Evolutionary conservation across 139 green algal species (phyloP), one percentile per base, ranked within the genome.

Genomic region (Trebouxia sp.): DNA sequence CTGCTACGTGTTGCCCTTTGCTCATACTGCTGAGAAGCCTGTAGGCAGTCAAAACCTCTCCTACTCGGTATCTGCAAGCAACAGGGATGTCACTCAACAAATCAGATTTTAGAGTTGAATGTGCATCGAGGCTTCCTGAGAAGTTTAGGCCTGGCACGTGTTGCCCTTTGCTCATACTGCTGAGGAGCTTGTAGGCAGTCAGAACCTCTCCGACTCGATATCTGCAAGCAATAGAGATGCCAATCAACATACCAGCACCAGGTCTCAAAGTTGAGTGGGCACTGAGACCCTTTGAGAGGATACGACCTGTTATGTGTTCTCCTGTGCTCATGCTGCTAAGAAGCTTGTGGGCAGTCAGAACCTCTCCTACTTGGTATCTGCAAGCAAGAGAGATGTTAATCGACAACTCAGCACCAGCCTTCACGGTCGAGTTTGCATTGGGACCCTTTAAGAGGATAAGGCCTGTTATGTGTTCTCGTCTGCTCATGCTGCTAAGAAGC

Each of bases 291-390:
- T 55, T 70, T 41, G 74, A 83, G 56, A 75, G 24, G 32, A 15
- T 72, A 7, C 35, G 45, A 37, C 84, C 70, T 74, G 48, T 28
- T 11, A 45, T 39, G 14, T 8, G 1, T 28, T 48, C 32, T 26
- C 80, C 72, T 26, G 9, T 20, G 17, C 47, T 48, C 42, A 84
- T 42, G 32, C 12, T 41, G 22, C 15, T 32, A 17, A 84, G 56
- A 10, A 84, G 56, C 11, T 48, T 55, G 20, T 48, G 37, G 11
- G 69, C 69, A 38, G 51, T 74, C 1, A n/a, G 58, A 47, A 83
- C 55, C 51, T 84, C 78, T 24, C 55, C 28, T 66, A 78, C 62
- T 14, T 56, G 45, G 28, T 79, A 77, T 66, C 79, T 83, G 65
- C 69, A 78, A 35, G 0, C 37, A 6, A 75, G n/a, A n/a, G n/a